Conservation (phyloP, 148 eudicot genomes). For the Rhododendron molle region DNA sequence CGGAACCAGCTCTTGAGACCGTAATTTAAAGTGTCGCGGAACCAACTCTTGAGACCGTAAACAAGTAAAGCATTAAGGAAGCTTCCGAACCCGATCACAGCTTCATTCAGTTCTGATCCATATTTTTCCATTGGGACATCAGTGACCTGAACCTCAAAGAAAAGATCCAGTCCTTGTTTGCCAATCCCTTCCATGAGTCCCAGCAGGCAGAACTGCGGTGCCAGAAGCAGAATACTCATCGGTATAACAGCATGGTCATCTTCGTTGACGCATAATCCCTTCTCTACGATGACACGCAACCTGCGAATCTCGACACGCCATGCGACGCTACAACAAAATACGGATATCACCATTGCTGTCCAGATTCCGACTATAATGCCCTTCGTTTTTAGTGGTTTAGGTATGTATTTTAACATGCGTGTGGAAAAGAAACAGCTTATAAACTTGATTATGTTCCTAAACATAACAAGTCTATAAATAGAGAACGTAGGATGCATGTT, state of each 20-base stretch:
- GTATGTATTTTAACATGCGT: neutral
- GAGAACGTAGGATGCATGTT: no score
- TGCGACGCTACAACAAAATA: neutral
- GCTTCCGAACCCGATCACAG: neutral
- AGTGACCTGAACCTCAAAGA: neutral
- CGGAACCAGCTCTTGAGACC: no score
- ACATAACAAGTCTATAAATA: neutral
- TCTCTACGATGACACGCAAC: neutral
- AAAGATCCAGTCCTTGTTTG: neutral
- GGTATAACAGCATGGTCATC: no score
- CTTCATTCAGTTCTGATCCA: neutral
- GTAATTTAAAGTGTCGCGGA: no score
- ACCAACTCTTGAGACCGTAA: no score
- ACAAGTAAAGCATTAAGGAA: neutral
- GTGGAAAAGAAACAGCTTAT: neutral
- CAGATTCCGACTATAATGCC: neutral
- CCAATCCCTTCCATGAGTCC: constrained; percentile 1
- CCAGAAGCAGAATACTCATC: neutral
- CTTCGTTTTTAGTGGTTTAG: neutral
- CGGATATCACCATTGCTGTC: neutral
- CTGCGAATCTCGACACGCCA: neutral
- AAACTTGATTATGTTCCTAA: no score
- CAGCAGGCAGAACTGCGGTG: neutral
- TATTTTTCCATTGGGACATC: neutral
- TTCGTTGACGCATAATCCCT: no score